phyloP scores from a whole-genome alignment of 2,329 filamentous ascomycete genomes.

The Chrysosphaeria jannelii region DNA sequence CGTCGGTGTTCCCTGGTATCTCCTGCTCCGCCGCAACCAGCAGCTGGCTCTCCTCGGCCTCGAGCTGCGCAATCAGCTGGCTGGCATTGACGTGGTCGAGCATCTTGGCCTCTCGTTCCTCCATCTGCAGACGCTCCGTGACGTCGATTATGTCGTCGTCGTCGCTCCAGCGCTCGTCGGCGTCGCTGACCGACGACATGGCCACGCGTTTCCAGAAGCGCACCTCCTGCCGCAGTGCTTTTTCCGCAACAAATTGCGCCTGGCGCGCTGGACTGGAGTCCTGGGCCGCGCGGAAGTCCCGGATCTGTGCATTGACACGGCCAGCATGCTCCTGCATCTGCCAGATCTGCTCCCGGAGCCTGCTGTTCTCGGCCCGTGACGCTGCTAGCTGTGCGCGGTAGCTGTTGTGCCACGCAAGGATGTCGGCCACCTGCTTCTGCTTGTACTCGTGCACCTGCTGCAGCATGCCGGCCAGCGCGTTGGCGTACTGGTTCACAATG shows the following conservation, averaged over 20 bases:
- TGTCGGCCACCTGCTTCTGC: constrained; percentile 27
- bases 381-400: constrained; percentile 34
- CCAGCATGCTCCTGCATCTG: constrained; percentile 31
- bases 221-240: constrained; percentile 23
- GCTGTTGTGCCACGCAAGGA: constrained; percentile 31
- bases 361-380: constrained; percentile 30
- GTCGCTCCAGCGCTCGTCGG: constrained; percentile 30
- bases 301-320: constrained; percentile 24
- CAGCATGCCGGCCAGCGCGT: constrained; percentile 23
- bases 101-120: constrained; percentile 16
- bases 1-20: constrained; percentile 1
- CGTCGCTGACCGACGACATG: constrained; percentile 25
- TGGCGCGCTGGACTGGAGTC: constrained; percentile 24
- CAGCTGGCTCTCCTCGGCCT: constrained; percentile 7
- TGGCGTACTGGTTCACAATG: constrained; percentile 26
- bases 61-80: constrained; percentile 7
- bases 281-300: constrained; percentile 22
- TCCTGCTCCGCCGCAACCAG: constrained; percentile 6
- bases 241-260: constrained; percentile 20
- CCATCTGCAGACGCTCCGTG: constrained; percentile 24
- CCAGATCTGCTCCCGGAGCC: constrained; percentile 33
- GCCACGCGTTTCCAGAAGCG: constrained; percentile 38
- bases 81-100: constrained; percentile 6
- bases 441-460: constrained; percentile 37
- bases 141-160: constrained; percentile 32